A percentile compares a stretch with the other conserved stretches of the same genome.
These are phyloP conservation scores for Amanita muscaria DNA, from an alignment of 768 basidiomycete genomes.

Conservation along the genomic window DNA sequence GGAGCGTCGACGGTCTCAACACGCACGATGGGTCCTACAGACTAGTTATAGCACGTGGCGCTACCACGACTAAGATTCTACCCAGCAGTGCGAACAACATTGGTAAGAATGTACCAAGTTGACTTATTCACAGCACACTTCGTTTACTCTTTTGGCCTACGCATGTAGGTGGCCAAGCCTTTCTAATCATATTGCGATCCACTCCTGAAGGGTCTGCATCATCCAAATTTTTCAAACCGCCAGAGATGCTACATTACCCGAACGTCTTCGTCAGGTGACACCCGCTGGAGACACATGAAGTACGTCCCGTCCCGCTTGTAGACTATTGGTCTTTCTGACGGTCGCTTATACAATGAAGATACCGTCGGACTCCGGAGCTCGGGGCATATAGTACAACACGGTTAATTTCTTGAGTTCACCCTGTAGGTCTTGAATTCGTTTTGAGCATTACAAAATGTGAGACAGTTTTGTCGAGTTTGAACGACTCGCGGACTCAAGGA, in stretches of 20 bases:
- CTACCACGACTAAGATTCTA: constrained; percentile 59
- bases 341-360: no score
- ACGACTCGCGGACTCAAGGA: no score
- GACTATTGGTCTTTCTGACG: no score
- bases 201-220: constrained; percentile 61
- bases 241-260: constrained; percentile 39
- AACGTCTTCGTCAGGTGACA: constrained; percentile 23
- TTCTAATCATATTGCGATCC: constrained; percentile 66
- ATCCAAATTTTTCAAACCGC: constrained; percentile 67
- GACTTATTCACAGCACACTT: neutral
- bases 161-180: constrained; percentile 79
- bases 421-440: no score
- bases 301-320: no score
- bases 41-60: constrained; percentile 49
- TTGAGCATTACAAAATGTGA: no score
- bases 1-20: constrained; percentile 62
- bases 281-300: constrained; percentile 75
- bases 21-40: constrained; percentile 54
- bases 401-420: no score
- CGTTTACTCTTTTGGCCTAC: no score
- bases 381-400: no score
- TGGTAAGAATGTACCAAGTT: constrained; percentile 22
- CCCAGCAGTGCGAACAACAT: constrained; percentile 54
- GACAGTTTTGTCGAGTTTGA: no score
- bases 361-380: no score